Evolutionary conservation across 352 stramenopile genomes (phyloP), one percentile per base, ranked within the genome.

Genomic region (Phytophthora kernoviae): DNA sequence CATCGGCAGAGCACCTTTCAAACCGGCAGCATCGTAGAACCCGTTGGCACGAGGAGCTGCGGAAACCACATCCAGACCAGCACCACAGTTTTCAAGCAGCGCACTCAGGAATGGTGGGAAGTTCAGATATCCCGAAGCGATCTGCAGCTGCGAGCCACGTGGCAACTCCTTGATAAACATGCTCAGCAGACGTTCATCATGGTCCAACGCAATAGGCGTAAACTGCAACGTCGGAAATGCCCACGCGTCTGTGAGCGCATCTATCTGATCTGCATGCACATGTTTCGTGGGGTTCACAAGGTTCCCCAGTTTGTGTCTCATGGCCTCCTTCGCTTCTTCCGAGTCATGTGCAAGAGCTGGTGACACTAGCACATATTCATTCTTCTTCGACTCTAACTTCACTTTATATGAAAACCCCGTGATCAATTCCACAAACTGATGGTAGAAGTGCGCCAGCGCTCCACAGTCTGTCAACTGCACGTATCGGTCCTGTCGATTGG

Each of bases 81-180:
- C 74, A 7, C 36, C 27, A 51, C 74, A 87, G 7, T 56, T 39
- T 17, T 83, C 62, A 11, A 94, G 70, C 26, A 88, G 46, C 0
- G 79, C 58, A 18, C 73, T 84, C 15, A 92, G 54, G 52, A 90
- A 89, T 22, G 73, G 73, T 7, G 84, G 81, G 54, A 94, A 92
- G 53, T 94, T 92, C 43, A 94, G 65, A 43, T 94, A 94, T 9
- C 84, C 84, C 2, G 84, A 92, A 3, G 84, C 84, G 54, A 94
- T 90, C 40, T 79, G 69, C 0, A 92, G 57, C 20, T 70, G 46
- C 1, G 79, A 84, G 12, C 68, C 53, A n/a, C 54, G 54, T 14
- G 81, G 81, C 22, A 93, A 48, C 0, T 70, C 58, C 32, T 50
- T 50, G 11, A 93, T 43, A 42, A 93, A 79, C 21, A 62, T 58